Conservation (phyloP, 1,284 basidiomycete genomes). For the Exobasidium rhododendri region DNA sequence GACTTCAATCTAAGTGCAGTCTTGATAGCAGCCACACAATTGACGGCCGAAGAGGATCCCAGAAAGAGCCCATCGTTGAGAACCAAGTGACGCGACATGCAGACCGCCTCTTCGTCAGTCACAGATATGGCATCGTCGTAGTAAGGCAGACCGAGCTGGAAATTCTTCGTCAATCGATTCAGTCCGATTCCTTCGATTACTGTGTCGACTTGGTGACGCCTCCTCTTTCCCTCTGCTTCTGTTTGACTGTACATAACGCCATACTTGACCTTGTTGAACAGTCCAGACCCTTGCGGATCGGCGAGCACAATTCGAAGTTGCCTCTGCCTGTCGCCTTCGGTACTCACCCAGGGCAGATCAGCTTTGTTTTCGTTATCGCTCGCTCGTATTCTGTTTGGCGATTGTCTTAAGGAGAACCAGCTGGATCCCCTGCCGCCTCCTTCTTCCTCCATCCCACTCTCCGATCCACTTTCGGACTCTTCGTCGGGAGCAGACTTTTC, state of each 20-base stretch:
- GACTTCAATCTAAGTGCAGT: conserved; percentile 44
- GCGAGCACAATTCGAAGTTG: conserved; percentile 62
- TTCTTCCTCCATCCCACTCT: neutral
- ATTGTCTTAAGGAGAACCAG: conserved; percentile 2
- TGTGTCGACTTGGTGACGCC: conserved; percentile 69
- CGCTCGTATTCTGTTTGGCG: neutral
- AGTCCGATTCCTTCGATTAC: conserved; percentile 67
- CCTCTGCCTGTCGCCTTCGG: neutral
- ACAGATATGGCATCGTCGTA: conserved; percentile 47
- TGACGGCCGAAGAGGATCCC: conserved; percentile 93
- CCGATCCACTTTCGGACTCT: conserved; percentile 1
- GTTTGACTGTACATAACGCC: conserved; percentile 90
- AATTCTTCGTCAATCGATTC: conserved; percentile 48
- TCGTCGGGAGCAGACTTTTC: conserved; percentile 5
- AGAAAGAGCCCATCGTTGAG: conserved; percentile 84
- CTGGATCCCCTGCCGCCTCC: neutral
- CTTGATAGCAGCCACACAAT: conserved; percentile 77
- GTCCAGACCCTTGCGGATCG: conserved; percentile 89
- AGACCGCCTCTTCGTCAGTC: conserved; percentile 47
- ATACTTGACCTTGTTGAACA: conserved; percentile 74
- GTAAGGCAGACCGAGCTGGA: conserved; percentile 42
- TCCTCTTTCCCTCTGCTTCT: conserved; percentile 90
- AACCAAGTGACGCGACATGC: conserved; percentile 47
- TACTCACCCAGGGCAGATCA: neutral
- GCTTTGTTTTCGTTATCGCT: neutral